phyloP scores from a whole-genome alignment of 768 basidiomycete species.

The Daedaleopsis nitida region DNA sequence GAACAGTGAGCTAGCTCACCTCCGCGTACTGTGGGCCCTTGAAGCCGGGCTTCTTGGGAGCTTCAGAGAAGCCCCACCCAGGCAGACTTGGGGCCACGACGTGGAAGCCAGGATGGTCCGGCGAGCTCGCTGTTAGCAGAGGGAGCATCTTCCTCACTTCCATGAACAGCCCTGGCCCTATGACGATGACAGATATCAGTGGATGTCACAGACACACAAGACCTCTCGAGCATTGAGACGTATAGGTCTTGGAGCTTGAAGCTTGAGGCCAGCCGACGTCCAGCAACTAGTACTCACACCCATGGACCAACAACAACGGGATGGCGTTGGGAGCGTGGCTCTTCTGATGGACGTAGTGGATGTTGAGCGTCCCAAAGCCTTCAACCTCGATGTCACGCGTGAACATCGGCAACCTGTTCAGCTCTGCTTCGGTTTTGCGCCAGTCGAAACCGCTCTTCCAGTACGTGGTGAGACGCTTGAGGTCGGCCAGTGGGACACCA shows the following conservation, averaged over 20 bases:
- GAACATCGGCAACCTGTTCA: conserved; percentile 62
- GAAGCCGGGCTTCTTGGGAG: conserved; percentile 56
- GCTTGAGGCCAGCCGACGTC: not conserved
- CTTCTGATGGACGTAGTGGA: conserved; percentile 57
- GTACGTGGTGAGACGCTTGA: conserved; percentile 47
- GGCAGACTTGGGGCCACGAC: conserved; percentile 62
- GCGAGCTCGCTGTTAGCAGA: conserved; percentile 43
- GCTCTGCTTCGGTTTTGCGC: conserved; percentile 48
- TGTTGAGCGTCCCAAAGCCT: conserved; percentile 47
- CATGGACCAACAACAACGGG: conserved; percentile 57
- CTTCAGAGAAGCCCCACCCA: conserved; percentile 64
- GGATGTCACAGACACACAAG: no score
- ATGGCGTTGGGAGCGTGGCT: conserved; percentile 32
- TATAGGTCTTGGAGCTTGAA: not conserved
- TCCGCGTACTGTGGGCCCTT: conserved; percentile 52
- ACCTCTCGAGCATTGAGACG: no score
- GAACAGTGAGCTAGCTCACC: conserved; percentile 30
- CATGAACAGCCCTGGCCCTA: conserved; percentile 64
- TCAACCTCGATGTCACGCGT: conserved; percentile 53
- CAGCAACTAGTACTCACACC: conserved; percentile 41
- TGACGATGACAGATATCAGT: no score
- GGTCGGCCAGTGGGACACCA: no score
- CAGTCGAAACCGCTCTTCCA: conserved; percentile 63
- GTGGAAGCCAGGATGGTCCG: conserved; percentile 57
- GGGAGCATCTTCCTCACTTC: conserved; percentile 62